These are phyloP conservation scores for Umbilicus rupestris DNA, from an alignment of 164 flowering plant genomes.

Conservation along the genomic window DNA sequence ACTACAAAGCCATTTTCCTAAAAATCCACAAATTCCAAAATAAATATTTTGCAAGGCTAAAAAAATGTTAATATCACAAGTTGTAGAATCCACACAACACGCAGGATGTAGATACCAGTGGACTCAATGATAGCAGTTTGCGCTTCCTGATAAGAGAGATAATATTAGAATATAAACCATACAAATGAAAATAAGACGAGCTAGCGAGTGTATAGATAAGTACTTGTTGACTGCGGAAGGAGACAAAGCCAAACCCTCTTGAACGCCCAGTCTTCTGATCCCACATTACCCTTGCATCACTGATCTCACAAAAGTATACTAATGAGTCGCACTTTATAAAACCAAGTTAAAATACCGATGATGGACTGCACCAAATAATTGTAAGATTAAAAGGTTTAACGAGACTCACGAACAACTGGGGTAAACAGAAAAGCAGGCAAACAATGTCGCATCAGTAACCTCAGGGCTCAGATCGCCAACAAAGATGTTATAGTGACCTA, in stretches of 20 bases:
- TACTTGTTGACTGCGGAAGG: slow-evolving; percentile 92
- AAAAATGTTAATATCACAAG: not conserved
- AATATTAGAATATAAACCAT: not conserved
- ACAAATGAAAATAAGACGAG: not conserved
- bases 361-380: not conserved
- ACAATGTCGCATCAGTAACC: slow-evolving; percentile 93
- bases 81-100: not conserved
- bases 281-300: slow-evolving; percentile 96
- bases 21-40: not conserved
- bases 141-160: slow-evolving; percentile 64
- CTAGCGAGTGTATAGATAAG: not conserved
- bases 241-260: slow-evolving; percentile 98
- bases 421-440: slow-evolving; percentile 86
- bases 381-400: not conserved
- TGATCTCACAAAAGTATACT: slow-evolving; percentile 16
- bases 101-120: slow-evolving; percentile 44
- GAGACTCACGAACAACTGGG: slow-evolving; percentile 90
- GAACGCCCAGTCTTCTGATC: slow-evolving; percentile 98
- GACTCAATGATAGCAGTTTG: slow-evolving; percentile 92
- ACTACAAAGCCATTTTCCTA: slow-evolving; percentile 98
- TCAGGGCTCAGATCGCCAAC: slow-evolving; percentile 98
- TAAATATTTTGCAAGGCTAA: not conserved
- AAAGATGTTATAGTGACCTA: slow-evolving; percentile 88
- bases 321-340: not conserved
- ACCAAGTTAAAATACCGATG: not conserved